Conservation (phyloP, 2,329 filamentous ascomycete genomes). For the Trichoderma sp. region DNA sequence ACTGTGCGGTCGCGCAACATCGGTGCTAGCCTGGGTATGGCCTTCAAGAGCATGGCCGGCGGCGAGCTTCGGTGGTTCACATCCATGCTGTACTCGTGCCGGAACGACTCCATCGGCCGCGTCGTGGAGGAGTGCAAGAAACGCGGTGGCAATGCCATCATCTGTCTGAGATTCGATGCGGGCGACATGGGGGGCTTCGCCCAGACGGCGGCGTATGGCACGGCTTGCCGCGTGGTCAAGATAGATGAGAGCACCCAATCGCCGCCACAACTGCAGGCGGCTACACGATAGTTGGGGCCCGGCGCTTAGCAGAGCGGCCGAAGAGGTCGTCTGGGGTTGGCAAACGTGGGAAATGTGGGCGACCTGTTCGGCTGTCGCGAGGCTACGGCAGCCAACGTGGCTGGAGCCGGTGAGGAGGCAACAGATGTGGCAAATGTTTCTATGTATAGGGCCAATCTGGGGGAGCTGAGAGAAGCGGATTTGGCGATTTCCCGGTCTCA, state of each 20-base stretch:
- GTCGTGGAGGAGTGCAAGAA: slow-evolving; percentile 60
- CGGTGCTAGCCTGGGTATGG: slow-evolving; percentile 59
- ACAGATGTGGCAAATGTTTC: background rate
- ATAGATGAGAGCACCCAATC: slow-evolving; percentile 45
- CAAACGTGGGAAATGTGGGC: background rate
- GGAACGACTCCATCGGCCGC: slow-evolving; percentile 61
- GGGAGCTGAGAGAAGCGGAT: background rate
- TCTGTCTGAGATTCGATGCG: slow-evolving; percentile 62
- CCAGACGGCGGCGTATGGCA: slow-evolving; percentile 64
- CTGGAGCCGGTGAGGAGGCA: background rate
- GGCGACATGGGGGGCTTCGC: slow-evolving; percentile 59
- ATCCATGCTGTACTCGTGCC: slow-evolving; percentile 60
- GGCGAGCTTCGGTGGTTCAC: slow-evolving; percentile 65
- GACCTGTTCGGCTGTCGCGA: background rate
- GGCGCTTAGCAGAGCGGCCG: background rate
- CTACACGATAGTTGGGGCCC: background rate
- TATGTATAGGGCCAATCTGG: background rate
- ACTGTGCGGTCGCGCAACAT: slow-evolving; percentile 63
- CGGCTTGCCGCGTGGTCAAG: slow-evolving; percentile 61
- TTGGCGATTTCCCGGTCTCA: background rate
- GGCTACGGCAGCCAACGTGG: background rate
- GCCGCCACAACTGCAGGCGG: slow-evolving; percentile 36
- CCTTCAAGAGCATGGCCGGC: slow-evolving; percentile 59
- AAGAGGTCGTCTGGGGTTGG: background rate
- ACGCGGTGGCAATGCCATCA: slow-evolving; percentile 63